Base-by-base conservation (phyloP, 306 rosid species). In the Cucumis cinereus region DNA sequence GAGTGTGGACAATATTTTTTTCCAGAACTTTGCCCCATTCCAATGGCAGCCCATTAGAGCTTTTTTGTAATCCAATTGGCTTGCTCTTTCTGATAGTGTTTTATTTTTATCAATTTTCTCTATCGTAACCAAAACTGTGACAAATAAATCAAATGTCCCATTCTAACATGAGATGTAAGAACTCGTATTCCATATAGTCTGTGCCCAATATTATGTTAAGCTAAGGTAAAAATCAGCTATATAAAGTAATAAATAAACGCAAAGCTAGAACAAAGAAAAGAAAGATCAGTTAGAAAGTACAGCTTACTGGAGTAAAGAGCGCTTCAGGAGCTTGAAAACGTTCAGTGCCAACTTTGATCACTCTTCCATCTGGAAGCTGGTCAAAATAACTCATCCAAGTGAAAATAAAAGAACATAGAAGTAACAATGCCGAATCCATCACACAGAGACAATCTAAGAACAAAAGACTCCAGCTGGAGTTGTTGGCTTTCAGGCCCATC, bases 281-380 rank as follows among this genome's bases (percentile, higher is more conserved):
- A 80, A 19, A 47, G 38, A 22, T 47, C 16, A 81, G 75, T 76
- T 49, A 70, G 68, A 50, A 59, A 59, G 60, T 4, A 79, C 49
- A 80, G 84, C 93, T 84, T 89, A 92, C 99, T 30, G 99, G 99
- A 43, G 99, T 90, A 86, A 95, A 95, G 78, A 95, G 97, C 74
- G 99, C 99, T 82, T 95, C 99, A 8, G 99, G 98, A 82, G 99
- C 97, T 86, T 95, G 99, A 83, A 95, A 95, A 74, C 99, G 88
- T 85, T 95, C 99, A 8, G 99, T 95, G 73, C 99, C 99, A 77
- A 95, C 99, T 87, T 95, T 95, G 86, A 95, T 92, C 62, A 92
- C 96, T 86, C 99, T 88, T 86, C 99, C 99, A 88, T 95, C 99
- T 82, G 99, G 99, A 83, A 95, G 96, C 99, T 95, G 91, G 73